A percentile compares a stretch with the other conserved stretches of the same genome.
These are phyloP conservation scores for Mycena galericulata DNA, from an alignment of 768 basidiomycete genomes.

Conservation along the genomic window DNA sequence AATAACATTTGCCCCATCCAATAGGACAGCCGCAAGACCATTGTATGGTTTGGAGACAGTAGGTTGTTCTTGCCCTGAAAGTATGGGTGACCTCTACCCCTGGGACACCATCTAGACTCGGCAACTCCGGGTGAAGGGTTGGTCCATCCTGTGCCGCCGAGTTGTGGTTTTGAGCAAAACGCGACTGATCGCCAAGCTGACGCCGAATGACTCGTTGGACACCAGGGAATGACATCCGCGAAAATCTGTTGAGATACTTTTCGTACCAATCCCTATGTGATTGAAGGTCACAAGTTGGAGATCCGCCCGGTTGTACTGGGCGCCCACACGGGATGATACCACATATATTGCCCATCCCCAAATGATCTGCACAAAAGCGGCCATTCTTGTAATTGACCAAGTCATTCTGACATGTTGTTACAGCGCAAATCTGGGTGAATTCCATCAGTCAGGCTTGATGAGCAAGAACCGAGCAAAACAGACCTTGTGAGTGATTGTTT, in stretches of 20 bases:
- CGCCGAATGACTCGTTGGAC: slow-evolving; percentile 41
- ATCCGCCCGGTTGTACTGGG: slow-evolving; percentile 6
- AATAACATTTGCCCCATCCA: slow-evolving; percentile 10
- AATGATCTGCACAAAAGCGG: slow-evolving; percentile 43
- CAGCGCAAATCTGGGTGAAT: slow-evolving; percentile 42
- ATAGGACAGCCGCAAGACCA: background rate
- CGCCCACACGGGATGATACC: slow-evolving; percentile 40
- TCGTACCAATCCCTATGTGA: slow-evolving; percentile 37
- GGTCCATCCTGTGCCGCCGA: background rate
- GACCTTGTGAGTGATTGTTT: slow-evolving; percentile 41
- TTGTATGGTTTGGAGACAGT: background rate
- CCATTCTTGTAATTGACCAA: slow-evolving; percentile 46
- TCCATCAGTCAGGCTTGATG: background rate
- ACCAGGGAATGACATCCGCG: slow-evolving; percentile 36
- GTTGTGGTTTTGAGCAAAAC: background rate
- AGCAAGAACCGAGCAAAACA: slow-evolving; percentile 4
- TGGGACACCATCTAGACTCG: background rate
- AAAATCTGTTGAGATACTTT: background rate
- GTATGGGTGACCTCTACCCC: background rate
- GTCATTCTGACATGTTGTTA: slow-evolving; percentile 34
- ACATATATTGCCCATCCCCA: slow-evolving; percentile 32
- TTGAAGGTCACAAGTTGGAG: slow-evolving; percentile 33
- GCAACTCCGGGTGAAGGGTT: background rate
- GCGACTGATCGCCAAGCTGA: background rate
- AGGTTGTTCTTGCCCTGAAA: background rate